Evolutionary conservation across 345 rosid genomes (phyloP).

Genomic region (Pugionium dolabratum): DNA sequence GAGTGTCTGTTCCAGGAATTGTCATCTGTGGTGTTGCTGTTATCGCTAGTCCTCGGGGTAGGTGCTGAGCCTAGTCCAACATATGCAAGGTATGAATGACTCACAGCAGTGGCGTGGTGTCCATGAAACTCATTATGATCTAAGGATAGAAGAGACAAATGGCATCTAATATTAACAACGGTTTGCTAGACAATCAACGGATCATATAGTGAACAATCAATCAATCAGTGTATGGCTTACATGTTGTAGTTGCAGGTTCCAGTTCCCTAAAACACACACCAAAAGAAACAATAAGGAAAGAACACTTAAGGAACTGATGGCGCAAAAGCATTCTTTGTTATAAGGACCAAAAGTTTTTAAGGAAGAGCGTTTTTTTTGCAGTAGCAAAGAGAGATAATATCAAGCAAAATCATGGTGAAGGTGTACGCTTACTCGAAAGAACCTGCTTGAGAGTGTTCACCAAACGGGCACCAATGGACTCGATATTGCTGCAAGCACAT

Average conservation of each 20-base stretch:
- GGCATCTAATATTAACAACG: conserved; percentile 13
- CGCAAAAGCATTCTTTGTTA: background rate
- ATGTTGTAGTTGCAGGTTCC: conserved; percentile 58
- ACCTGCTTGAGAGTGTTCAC: conserved; percentile 48
- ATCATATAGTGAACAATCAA: conserved; percentile 1
- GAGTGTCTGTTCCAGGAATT: conserved; percentile 57
- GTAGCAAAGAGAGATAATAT: conserved; percentile 4
- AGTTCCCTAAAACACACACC: conserved; percentile 54
- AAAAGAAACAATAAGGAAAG: conserved; percentile 33
- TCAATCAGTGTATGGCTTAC: conserved; percentile 47
- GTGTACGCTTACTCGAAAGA: conserved; percentile 59
- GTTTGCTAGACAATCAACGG: conserved; percentile 25
- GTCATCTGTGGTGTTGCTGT: conserved; percentile 46
- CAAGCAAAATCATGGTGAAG: conserved; percentile 10
- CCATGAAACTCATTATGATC: conserved; percentile 56
- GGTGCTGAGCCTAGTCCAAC: conserved; percentile 51
- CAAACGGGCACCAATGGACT: conserved; percentile 73
- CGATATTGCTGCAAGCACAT: conserved; percentile 50
- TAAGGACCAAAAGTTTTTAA: background rate
- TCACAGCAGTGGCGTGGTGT: conserved; percentile 49
- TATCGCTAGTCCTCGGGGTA: conserved; percentile 47
- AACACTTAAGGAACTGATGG: background rate
- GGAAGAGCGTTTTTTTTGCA: background rate
- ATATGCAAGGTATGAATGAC: conserved; percentile 60
- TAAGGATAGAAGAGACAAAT: conserved; percentile 34